A percentile compares a stretch with the other conserved stretches of the same genome.
phyloP scores from a whole-genome alignment of 2,329 filamentous ascomycete genomes.

The Tolypocladium ovalisporum region DNA sequence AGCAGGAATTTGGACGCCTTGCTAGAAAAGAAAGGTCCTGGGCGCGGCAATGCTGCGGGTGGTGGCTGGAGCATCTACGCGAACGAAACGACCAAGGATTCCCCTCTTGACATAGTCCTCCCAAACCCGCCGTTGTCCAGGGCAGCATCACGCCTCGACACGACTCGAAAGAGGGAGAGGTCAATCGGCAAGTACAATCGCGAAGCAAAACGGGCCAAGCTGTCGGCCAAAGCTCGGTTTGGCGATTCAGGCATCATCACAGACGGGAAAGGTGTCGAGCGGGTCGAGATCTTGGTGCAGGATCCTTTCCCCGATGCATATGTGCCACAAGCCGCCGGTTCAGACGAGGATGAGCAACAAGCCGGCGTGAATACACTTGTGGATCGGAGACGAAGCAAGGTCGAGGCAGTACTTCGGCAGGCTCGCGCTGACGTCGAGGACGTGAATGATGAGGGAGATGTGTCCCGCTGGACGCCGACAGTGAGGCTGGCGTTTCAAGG shows the following conservation, averaged over 20 bases:
- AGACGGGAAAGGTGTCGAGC: slow-evolving; percentile 52
- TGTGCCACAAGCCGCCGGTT: slow-evolving; percentile 5
- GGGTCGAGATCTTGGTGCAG: slow-evolving; percentile 47
- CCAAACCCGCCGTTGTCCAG: slow-evolving; percentile 34
- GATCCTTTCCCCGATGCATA: slow-evolving; percentile 38
- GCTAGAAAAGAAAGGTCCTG: slow-evolving; percentile 56
- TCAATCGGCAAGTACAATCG: slow-evolving; percentile 17
- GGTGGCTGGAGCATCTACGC: slow-evolving; percentile 76
- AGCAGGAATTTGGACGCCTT: slow-evolving; percentile 63
- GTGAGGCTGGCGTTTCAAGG: slow-evolving; percentile 62
- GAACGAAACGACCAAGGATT: slow-evolving; percentile 43
- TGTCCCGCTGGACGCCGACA: slow-evolving; percentile 20
- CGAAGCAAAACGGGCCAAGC: slow-evolving; percentile 44
- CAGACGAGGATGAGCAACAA: slow-evolving; percentile 12
- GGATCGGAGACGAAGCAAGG: slow-evolving; percentile 19
- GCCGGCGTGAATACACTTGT: slow-evolving; percentile 6
- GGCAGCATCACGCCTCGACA: slow-evolving; percentile 16
- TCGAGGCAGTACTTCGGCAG: slow-evolving; percentile 22
- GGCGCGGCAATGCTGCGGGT: slow-evolving; percentile 58
- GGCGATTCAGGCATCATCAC: slow-evolving; percentile 45
- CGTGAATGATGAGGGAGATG: slow-evolving; percentile 14
- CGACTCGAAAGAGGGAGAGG: slow-evolving; percentile 15
- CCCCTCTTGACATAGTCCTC: slow-evolving; percentile 42
- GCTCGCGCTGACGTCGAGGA: slow-evolving; percentile 11
- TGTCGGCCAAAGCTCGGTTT: slow-evolving; percentile 59